These are phyloP conservation scores for Suaeda aralocaspica DNA, from an alignment of 148 eudicot genomes.

Conservation along the genomic window DNA sequence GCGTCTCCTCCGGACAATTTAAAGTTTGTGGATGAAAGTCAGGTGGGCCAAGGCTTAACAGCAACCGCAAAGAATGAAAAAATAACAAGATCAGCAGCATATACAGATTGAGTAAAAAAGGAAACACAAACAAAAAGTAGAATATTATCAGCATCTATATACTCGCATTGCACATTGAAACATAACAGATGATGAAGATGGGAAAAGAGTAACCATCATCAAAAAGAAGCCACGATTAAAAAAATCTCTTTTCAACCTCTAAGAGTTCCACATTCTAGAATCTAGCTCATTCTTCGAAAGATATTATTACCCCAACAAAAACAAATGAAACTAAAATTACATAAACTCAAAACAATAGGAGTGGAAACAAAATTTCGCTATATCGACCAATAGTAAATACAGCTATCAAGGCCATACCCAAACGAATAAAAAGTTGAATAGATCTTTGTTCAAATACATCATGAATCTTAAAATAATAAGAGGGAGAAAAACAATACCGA, in stretches of 20 bases:
- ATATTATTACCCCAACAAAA: background rate
- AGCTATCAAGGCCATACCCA: too few species aligned
- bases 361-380: background rate
- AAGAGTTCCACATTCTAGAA: background rate
- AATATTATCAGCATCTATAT: background rate
- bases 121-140: background rate
- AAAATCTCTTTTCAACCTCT: background rate
- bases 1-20: conserved; percentile 94
- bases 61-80: conserved; percentile 7
- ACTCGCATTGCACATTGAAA: background rate
- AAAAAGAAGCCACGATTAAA: background rate
- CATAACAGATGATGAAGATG: background rate
- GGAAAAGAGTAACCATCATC: background rate
- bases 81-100: background rate
- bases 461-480: conserved; percentile 6
- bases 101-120: background rate
- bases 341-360: background rate
- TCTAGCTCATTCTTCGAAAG: background rate
- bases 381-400: too few species aligned
- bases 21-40: conserved; percentile 84
- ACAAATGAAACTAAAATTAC: background rate
- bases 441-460: background rate
- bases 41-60: conserved; percentile 89
- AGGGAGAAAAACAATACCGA: conserved; percentile 46
- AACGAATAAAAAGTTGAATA: too few species aligned